phyloP scores from a whole-genome alignment of 768 basidiomycete species.

The Pholiota conissans region DNA sequence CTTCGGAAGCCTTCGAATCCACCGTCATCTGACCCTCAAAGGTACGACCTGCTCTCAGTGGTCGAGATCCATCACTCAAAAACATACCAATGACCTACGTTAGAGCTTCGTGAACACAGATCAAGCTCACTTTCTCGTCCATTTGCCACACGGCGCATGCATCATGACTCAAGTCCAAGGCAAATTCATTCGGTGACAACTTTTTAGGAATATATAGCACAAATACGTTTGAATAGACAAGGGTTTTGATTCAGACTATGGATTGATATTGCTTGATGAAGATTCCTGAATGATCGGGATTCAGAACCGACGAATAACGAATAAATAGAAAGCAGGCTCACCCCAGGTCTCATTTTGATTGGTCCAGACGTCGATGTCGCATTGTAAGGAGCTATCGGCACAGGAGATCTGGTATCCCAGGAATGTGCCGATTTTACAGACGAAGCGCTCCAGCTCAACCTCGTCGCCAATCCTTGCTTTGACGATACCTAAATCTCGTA shows the following conservation, averaged over 20 bases:
- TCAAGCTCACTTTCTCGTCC: no score
- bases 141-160: no score
- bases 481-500: slow-evolving; percentile 15
- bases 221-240: background rate
- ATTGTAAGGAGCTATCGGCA: slow-evolving; percentile 16
- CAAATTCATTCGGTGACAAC: no score
- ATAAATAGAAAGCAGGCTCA: slow-evolving; percentile 9
- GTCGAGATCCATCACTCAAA: no score
- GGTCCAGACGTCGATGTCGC: slow-evolving; percentile 28
- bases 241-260: slow-evolving; percentile 4
- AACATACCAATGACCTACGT: no score
- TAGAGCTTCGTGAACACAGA: no score
- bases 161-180: no score
- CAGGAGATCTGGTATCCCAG: slow-evolving; percentile 27
- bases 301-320: background rate
- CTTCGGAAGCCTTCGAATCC: no score
- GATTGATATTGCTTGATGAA: slow-evolving; percentile 29
- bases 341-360: slow-evolving; percentile 31
- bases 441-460: slow-evolving; percentile 20
- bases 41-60: no score
- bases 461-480: slow-evolving; percentile 25
- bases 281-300: slow-evolving; percentile 15
- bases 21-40: no score
- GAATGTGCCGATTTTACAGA: slow-evolving; percentile 26
- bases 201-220: background rate